Base-by-base conservation (phyloP, 2,329 filamentous ascomycete genomes). In the Gnomoniopsis smithogilvyi region DNA sequence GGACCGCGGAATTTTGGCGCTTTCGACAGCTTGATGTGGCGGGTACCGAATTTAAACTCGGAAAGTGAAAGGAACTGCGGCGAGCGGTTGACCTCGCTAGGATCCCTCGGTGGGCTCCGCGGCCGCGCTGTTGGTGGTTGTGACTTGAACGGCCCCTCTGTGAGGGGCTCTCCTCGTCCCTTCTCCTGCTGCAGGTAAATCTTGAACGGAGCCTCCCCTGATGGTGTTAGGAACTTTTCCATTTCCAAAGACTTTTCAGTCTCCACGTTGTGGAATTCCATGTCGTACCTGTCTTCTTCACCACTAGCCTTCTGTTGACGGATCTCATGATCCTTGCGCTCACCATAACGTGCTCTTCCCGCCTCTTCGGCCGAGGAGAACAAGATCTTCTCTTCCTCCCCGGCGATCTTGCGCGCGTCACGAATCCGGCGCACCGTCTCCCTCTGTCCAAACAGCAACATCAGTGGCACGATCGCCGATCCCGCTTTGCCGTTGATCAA, bases 371-470 rank as follows among this genome's bases (percentile, higher is more conserved):
- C n/a, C n/a, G n/a, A n/a, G n/a, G n/a, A n/a, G n/a, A 33, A 22
- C 12, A 49, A 3, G 12, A n/a, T 24, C 26, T 54, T 53, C n/a
- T 62, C 60, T 41, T 21, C n/a, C 6, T 26, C 8, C 6, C 1
- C 2, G 17, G 57, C 60, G 15, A 36, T 22, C 50, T 34, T 45
- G 17, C 60, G 57, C 22, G 60, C 60, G 2, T 14, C 10, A 14
- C 54, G 48, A 11, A 73, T 41, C 15, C 72, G 65, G 21, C 36
- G 21, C 22, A 69, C 22, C 1, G 67, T 65, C 63, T 74, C 70
- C 1, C 67, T 49, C 43, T 56, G 66, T 1, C 72, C 72, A 24
- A 74, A 54, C 2, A 71, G 62, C 21, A 64, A 59, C 61, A 74
- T 66, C 11, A 70, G 51, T 12, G 52, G 54, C 3, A 58, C 54